Conservation (phyloP, 805 yeast species). For the Lipomyces mesembrius region DNA sequence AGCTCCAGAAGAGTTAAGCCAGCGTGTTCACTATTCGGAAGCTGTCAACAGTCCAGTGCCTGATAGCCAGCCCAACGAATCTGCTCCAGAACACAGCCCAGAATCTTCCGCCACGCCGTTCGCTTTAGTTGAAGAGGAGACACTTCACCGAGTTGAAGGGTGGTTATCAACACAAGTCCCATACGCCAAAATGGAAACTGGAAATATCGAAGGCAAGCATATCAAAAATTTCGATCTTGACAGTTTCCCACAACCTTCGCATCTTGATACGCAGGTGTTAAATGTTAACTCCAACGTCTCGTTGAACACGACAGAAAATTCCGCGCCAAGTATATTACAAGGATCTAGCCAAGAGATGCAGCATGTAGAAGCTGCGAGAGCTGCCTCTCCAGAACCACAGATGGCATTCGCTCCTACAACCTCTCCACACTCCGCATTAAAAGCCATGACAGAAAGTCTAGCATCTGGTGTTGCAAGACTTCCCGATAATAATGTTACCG, state of each 20-base stretch:
- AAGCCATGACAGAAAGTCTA: conserved; percentile 29
- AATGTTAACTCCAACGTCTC: background rate
- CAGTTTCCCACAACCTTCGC: background rate
- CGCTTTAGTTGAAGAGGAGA: conserved; percentile 9
- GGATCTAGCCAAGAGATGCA: background rate
- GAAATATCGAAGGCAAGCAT: background rate
- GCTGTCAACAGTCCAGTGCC: conserved; percentile 1
- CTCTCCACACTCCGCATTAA: conserved; percentile 16
- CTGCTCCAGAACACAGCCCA: background rate
- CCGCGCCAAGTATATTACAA: background rate
- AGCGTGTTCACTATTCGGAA: background rate
- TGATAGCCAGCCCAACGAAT: background rate
- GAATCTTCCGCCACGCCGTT: background rate
- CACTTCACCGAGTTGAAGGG: conserved; percentile 9
- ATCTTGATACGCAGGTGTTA: background rate
- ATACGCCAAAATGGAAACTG: background rate
- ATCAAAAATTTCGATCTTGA: background rate
- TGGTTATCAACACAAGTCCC: conserved; percentile 8
- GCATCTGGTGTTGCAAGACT: conserved; percentile 28
- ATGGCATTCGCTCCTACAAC: background rate
- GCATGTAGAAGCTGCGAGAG: conserved; percentile 6
- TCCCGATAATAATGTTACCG: conserved; percentile 29
- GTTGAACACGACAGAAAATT: background rate
- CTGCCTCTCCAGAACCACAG: conserved; percentile 10
- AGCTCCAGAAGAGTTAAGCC: background rate